Base-by-base conservation (phyloP, 2,329 filamentous ascomycete species). In the Pseudocercospora fuligena region DNA sequence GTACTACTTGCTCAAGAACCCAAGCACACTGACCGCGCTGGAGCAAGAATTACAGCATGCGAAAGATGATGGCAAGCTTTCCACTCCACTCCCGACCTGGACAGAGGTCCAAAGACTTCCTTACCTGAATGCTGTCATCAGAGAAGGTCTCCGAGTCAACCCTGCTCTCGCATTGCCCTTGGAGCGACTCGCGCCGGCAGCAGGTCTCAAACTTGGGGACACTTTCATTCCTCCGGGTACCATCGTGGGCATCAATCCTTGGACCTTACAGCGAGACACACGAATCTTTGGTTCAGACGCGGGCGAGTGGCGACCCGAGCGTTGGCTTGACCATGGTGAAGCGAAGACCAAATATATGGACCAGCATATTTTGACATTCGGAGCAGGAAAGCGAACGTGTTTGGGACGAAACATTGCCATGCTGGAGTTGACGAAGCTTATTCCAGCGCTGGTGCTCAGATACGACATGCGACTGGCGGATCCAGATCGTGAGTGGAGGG, bases 291-390 rank as follows among this genome's bases (percentile, higher is more conserved):
- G 72, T 62, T 29, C 66, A 16, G 73, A 75, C 54, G 73, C 73
- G 27, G 70, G 74, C 0, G 46, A 60, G 3, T 85, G 80, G 66
- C 68, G 73, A 21, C 83, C 83, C 0, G 82, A 84, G 65, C 73
- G 83, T 23, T 85, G 83, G 83, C 68, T 84, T 1, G 36, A 36
- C 11, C 29, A 19, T 11, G 63, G 63, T 19, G 29, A 84, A n/a
- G 88, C 90, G 73, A 90, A 90, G 76, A 78, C 89, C 27, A 85
- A 83, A 1, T 90, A 90, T 64, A 88, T 90, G 21, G 82, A 90
- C 64, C 85, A 86, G 51, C 87, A 90, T 66, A 88, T 90, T 60
- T 82, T 87, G 19, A 46, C 67, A 14, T 71, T 70, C 56, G 69
- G 67, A 1, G 67, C 67, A n/a, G 69, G 67, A 16, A 70, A 64